Conservation (phyloP, 345 rosid species). For the Syzygium aromaticum region DNA sequence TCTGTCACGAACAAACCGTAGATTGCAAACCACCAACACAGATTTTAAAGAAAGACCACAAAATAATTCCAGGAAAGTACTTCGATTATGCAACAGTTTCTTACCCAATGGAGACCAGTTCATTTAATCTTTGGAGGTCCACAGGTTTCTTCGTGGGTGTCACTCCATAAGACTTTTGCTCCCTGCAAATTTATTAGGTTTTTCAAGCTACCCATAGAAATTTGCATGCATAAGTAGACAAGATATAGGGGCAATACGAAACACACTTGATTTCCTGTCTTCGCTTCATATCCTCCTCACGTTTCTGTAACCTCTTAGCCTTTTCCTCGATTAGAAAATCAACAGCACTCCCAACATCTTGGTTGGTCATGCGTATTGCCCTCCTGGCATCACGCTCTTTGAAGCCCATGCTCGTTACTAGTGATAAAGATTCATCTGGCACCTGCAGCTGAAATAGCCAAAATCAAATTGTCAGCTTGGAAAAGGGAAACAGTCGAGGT, state of each 20-base stretch:
- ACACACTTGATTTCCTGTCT: slow-evolving; percentile 49
- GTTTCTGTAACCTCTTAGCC: slow-evolving; percentile 43
- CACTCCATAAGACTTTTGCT: slow-evolving; percentile 74
- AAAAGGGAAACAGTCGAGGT: neutral
- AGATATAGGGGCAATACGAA: neutral
- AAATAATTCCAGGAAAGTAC: neutral
- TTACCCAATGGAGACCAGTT: slow-evolving; percentile 70
- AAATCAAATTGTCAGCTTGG: slow-evolving; percentile 1
- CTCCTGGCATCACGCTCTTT: slow-evolving; percentile 61
- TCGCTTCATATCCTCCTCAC: slow-evolving; percentile 42
- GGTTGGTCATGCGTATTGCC: slow-evolving; percentile 75
- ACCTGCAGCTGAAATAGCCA: slow-evolving; percentile 58
- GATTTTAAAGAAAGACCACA: neutral
- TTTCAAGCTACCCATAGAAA: neutral
- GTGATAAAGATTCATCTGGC: slow-evolving; percentile 66
- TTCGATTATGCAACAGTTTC: slow-evolving; percentile 1
- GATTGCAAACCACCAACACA: neutral
- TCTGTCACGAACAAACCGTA: neutral
- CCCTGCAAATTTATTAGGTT: slow-evolving; percentile 35
- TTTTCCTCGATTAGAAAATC: slow-evolving; percentile 75
- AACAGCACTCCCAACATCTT: slow-evolving; percentile 64
- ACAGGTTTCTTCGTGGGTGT: slow-evolving; percentile 81
- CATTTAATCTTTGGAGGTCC: slow-evolving; percentile 54
- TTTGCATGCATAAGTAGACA: neutral
- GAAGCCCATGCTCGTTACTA: slow-evolving; percentile 87